phyloP scores from a whole-genome alignment of 352 stramenopile species.

The Phytopythium sindhum region DNA sequence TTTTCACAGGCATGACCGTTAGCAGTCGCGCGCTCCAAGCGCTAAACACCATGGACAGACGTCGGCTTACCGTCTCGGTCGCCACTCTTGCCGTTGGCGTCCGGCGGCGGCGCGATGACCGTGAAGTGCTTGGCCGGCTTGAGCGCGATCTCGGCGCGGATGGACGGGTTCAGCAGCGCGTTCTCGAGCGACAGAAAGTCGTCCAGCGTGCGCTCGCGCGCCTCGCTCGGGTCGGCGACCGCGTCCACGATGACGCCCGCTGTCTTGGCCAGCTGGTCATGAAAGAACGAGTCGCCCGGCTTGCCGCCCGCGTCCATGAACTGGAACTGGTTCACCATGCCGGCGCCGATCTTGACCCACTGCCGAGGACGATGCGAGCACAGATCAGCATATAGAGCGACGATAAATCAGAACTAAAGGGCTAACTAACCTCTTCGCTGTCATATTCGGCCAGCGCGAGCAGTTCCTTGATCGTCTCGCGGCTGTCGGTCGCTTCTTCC shows the following conservation, averaged over 20 bases:
- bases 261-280: slow-evolving; percentile 46
- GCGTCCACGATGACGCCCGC: slow-evolving; percentile 38
- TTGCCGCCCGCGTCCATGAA: slow-evolving; percentile 36
- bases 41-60: too few relatives aligned
- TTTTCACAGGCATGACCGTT: background rate
- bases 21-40: too few relatives aligned
- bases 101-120: slow-evolving; percentile 44
- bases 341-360: slow-evolving; percentile 63
- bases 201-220: slow-evolving; percentile 26
- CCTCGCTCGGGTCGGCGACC: slow-evolving; percentile 16
- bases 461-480: slow-evolving; percentile 45
- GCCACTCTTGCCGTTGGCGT: slow-evolving; percentile 20
- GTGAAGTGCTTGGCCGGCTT: slow-evolving; percentile 58
- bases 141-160: slow-evolving; percentile 40
- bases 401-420: background rate
- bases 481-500: slow-evolving; percentile 48
- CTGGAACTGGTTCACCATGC: slow-evolving; percentile 71
- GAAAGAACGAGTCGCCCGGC: slow-evolving; percentile 58
- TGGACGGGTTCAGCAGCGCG: slow-evolving; percentile 53
- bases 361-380: slow-evolving; percentile 1
- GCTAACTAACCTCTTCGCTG: slow-evolving; percentile 42
- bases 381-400: background rate
- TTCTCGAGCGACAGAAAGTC: slow-evolving; percentile 72
- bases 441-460: slow-evolving; percentile 55
- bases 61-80: slow-evolving; percentile 15